Percentiles rank a stretch among this genome's conserved stretches.
Conservation (phyloP, 2,329 filamentous ascomycete species). For the Colletotrichum godetiae region DNA sequence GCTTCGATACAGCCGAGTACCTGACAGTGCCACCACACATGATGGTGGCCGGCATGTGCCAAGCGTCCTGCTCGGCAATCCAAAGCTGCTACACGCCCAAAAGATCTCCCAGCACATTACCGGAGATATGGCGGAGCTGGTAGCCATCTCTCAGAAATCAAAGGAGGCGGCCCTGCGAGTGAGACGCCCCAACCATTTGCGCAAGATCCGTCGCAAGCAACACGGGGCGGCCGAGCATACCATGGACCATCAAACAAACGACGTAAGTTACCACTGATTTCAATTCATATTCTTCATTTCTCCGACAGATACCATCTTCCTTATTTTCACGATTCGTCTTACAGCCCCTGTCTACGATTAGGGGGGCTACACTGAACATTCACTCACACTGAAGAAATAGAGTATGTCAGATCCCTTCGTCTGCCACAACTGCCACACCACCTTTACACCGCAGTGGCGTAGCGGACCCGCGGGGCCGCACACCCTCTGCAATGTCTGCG, state of each 20-base stretch:
- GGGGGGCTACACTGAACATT: not conserved
- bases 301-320: not conserved
- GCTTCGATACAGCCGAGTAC: not conserved
- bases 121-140: not conserved
- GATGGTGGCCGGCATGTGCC: not conserved
- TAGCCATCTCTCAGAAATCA: not conserved
- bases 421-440: not conserved
- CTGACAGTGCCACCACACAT: not conserved
- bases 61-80: not conserved
- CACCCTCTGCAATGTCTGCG: constrained; percentile 6
- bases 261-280: not conserved
- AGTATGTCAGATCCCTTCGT: not conserved
- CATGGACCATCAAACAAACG: not conserved
- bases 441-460: constrained; percentile 1
- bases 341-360: not conserved
- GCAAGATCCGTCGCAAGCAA: not conserved
- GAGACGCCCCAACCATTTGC: not conserved
- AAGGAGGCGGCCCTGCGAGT: not conserved
- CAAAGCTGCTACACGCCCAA: not conserved
- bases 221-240: not conserved
- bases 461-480: constrained; percentile 1
- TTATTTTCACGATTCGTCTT: not conserved
- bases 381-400: not conserved
- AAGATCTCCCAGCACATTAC: not conserved
- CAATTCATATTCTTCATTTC: not conserved